Base-by-base conservation (phyloP, 2,329 filamentous ascomycete species). In the Monilinia vaccinii-corymbosi region DNA sequence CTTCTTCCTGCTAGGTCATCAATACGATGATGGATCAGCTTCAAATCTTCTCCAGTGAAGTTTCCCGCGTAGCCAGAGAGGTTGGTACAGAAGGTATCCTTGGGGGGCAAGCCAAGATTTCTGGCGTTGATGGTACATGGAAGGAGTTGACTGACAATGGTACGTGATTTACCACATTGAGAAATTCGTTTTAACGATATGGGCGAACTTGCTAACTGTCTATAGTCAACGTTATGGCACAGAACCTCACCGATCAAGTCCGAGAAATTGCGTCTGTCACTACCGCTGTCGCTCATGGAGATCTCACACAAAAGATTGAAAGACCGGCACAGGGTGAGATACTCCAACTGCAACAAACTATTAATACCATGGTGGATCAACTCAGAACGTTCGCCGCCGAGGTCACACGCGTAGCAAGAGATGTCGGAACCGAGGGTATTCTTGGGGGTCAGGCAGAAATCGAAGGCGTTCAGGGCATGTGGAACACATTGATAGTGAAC, bases 1-100 rank as follows among this genome's bases (percentile, higher is more conserved):
- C 57, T 38, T 42, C 44, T 21, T 38, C 38, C 44, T 21, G 48
- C 14, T 60, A 72, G 69, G 69, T 72, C 40, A 97, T 97, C 77
- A 97, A 97, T 74, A 95, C 89, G 67, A 97, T 97, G 93, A 96
- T 97, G 84, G 93, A 97, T 72, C 93, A 97, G 75, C 81, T 97
- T 62, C 92, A 97, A 73, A 89, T 95, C 62, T 97, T 97, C 74
- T 93, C 93, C 65, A 95, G 90, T 74, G 92, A 97, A 77, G 93
- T 97, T 70, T 97, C 93, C 38, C 88, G 91, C 67, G 86, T 97
- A 67, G 93, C 93, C 57, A 89, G 91, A 73, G 93, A 97, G 75
- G 93, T 97, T 78, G 93, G 93, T 68, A 97, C 93, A 14, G 92
- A 97, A 74, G 93, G 93, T 71, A 87, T 94, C 64, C 85, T 97